Percentiles rank a stretch among this genome's conserved stretches.
These are phyloP conservation scores for Hypoxylon sp. DNA, from an alignment of 2,329 filamentous ascomycete species.

Conservation along the genomic window DNA sequence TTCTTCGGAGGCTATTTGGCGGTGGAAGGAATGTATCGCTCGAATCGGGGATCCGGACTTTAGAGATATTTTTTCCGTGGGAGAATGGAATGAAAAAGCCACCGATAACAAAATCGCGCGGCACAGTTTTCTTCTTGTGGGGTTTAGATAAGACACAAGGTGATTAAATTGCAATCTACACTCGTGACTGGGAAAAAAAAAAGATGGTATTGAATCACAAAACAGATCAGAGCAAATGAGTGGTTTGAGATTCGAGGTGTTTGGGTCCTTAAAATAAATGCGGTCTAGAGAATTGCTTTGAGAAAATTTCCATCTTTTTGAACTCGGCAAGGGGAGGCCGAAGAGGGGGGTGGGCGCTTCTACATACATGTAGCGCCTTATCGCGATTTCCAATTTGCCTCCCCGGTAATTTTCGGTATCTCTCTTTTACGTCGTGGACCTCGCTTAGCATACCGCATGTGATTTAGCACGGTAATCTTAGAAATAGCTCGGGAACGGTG, in stretches of 20 bases:
- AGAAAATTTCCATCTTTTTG: conserved; percentile 35
- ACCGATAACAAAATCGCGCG: conserved; percentile 22
- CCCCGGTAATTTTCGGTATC: conserved; percentile 38
- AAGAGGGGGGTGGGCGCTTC: too few species aligned
- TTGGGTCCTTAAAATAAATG: conserved; percentile 29
- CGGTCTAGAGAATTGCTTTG: conserved; percentile 27
- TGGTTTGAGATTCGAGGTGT: conserved; percentile 15
- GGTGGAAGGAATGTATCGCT: conserved; percentile 12
- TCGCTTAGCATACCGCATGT: conserved; percentile 21
- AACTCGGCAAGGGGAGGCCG: conserved; percentile 29
- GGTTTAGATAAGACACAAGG: conserved; percentile 4
- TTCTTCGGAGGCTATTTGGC: conserved; percentile 2
- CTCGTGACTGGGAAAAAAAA: conserved; percentile 7
- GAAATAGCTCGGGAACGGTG: conserved; percentile 42
- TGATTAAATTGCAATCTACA: conserved; percentile 4
- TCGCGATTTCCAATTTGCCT: conserved; percentile 35
- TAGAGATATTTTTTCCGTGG: conserved; percentile 23
- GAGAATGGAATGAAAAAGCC: conserved; percentile 20
- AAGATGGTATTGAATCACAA: conserved; percentile 23
- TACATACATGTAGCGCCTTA: conserved; percentile 13
- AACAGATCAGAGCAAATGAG: conserved; percentile 3
- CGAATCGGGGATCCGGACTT: conserved; percentile 42
- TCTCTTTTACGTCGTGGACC: conserved; percentile 9
- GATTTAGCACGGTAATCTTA: conserved; percentile 33
- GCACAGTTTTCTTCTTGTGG: conserved; percentile 5